These are phyloP conservation scores for Hypoxylon crocopeplum DNA, from an alignment of 495 filamentous ascomycete species.

Conservation along the genomic window DNA sequence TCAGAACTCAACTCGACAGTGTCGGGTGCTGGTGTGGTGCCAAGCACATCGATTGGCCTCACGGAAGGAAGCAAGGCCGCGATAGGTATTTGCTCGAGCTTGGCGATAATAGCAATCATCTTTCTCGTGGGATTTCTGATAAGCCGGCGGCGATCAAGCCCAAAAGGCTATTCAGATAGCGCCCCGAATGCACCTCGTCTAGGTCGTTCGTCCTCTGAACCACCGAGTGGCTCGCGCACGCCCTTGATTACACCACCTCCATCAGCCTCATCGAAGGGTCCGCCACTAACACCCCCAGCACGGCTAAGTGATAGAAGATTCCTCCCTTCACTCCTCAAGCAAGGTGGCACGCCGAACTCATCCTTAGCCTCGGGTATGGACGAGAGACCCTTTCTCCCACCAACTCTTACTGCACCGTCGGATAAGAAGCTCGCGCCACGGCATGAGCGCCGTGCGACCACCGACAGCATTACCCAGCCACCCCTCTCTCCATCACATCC, in stretches of 20 bases:
- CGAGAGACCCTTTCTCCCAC: conserved; percentile 31
- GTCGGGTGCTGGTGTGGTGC: conserved; percentile 7
- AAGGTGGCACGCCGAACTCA: conserved; percentile 37
- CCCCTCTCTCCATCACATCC: conserved; percentile 19
- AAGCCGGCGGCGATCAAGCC: conserved; percentile 36
- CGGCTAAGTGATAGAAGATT: conserved; percentile 53
- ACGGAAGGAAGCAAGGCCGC: conserved; percentile 49
- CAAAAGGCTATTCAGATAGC: conserved; percentile 18
- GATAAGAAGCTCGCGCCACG: conserved; percentile 43
- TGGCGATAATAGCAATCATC: conserved; percentile 43
- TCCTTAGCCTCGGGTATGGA: conserved; percentile 4
- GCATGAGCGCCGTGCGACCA: conserved; percentile 31
- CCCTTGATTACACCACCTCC: conserved; percentile 48
- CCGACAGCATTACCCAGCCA: conserved; percentile 17
- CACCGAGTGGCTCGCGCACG: conserved; percentile 42
- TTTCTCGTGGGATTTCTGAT: conserved; percentile 46
- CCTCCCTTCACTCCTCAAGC: conserved; percentile 46
- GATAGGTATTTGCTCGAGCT: conserved; percentile 49
- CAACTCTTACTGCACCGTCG: conserved; percentile 39
- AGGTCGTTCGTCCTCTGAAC: conserved; percentile 24
- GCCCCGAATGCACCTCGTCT: conserved; percentile 21
- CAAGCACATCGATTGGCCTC: conserved; percentile 30
- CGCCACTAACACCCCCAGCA: conserved; percentile 47
- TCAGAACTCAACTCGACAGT: conserved; percentile 22
- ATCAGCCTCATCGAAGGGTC: conserved; percentile 35